Evolutionary conservation across 495 filamentous ascomycete species (phyloP).

Genomic region (Tuber brumale): DNA sequence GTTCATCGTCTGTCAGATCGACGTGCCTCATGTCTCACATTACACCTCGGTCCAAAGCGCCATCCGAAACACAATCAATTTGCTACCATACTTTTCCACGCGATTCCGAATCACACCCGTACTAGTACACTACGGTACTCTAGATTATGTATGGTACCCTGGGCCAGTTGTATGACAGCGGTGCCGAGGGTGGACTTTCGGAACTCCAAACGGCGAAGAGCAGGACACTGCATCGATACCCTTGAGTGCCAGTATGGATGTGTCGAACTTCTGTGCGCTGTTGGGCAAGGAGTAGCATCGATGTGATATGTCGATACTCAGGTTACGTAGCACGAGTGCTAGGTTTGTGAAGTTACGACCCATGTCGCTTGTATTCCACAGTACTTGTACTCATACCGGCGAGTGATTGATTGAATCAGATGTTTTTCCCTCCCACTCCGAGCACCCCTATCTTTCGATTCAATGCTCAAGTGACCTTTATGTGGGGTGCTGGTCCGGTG

Average conservation of each 20-base stretch:
- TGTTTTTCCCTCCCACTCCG: neutral
- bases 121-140: neutral
- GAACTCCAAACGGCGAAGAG: neutral
- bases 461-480: neutral
- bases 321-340: neutral
- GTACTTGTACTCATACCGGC: neutral
- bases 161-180: neutral
- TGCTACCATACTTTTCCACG: neutral
- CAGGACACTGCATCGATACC: neutral
- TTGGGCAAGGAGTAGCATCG: neutral
- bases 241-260: neutral
- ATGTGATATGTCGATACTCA: neutral
- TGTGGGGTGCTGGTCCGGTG: neutral
- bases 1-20: neutral
- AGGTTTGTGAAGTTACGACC: neutral
- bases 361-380: neutral
- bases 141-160: neutral
- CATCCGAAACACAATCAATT: neutral
- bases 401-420: neutral
- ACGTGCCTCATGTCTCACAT: neutral
- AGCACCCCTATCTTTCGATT: neutral
- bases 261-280: neutral
- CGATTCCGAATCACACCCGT: neutral
- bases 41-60: neutral
- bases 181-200: neutral